Percentiles rank a stretch among this genome's conserved stretches.
These are phyloP conservation scores for Cladobotryum mycophilum DNA, from an alignment of 2,329 filamentous ascomycete species.

Conservation along the genomic window DNA sequence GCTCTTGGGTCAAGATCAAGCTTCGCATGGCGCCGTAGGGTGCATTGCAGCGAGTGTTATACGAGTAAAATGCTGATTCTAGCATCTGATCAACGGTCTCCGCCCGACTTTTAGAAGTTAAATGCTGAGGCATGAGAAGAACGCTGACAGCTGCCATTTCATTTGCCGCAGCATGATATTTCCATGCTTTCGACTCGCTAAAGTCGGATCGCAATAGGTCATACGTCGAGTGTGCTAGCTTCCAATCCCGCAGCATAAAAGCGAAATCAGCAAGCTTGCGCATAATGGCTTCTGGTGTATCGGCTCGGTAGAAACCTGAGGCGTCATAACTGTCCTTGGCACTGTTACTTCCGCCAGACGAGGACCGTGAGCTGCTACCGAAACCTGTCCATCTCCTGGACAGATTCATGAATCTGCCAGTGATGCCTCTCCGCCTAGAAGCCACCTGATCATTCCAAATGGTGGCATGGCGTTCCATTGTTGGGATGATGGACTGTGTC, in stretches of 20 bases:
- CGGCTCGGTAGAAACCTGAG: conserved; percentile 74
- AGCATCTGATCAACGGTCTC: conserved; percentile 83
- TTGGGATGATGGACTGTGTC: conserved; percentile 87
- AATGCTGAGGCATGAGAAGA: conserved; percentile 66
- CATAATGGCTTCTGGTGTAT: conserved; percentile 83
- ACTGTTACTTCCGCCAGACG: conserved; percentile 45
- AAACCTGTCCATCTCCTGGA: conserved; percentile 88
- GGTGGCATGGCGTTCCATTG: conserved; percentile 88
- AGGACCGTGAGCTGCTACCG: conserved; percentile 57
- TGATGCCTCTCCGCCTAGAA: conserved; percentile 78
- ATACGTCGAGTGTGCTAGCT: conserved; percentile 84
- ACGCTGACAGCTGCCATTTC: conserved; percentile 90
- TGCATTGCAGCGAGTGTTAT: conserved; percentile 74
- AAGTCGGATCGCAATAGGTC: conserved; percentile 86
- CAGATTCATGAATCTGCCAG: conserved; percentile 88
- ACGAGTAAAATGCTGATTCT: conserved; percentile 87
- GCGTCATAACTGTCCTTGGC: conserved; percentile 69
- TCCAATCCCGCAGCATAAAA: conserved; percentile 96
- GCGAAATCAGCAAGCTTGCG: conserved; percentile 90
- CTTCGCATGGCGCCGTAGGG: conserved; percentile 76
- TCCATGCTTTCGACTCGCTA: conserved; percentile 94
- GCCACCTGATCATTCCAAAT: conserved; percentile 98
- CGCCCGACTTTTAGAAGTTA: conserved; percentile 67
- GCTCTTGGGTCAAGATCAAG: conserved; percentile 69
- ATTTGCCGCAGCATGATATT: conserved; percentile 84